Percentiles rank a stretch among this genome's conserved stretches.
Conservation (phyloP, 192 early-diverging fungal species). For the Podila horticola region DNA sequence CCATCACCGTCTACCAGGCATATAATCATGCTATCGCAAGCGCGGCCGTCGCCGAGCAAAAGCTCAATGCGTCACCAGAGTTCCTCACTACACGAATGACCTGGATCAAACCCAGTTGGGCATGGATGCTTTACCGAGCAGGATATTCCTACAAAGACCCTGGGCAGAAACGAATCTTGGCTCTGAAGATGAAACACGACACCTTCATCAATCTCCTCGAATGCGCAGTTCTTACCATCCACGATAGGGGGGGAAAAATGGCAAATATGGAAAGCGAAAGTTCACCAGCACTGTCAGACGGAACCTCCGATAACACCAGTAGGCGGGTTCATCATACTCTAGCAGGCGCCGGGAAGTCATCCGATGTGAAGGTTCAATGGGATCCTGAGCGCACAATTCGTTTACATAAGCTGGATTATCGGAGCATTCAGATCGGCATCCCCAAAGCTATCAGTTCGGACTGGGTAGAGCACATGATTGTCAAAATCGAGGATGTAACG, state of each 20-base stretch:
- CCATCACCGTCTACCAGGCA: conserved; percentile 58
- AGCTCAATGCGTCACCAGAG: conserved; percentile 40
- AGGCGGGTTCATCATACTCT: conserved; percentile 7
- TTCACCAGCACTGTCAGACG: conserved; percentile 17
- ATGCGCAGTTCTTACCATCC: conserved; percentile 6
- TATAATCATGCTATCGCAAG: conserved; percentile 44
- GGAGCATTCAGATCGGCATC: conserved; percentile 58
- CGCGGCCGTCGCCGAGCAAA: conserved; percentile 50
- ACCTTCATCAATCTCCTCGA: conserved; percentile 18
- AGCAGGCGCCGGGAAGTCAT: conserved; percentile 16
- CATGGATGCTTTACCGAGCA: conserved; percentile 62
- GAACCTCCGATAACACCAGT: conserved; percentile 20
- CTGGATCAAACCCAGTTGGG: conserved; percentile 61
- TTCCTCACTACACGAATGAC: conserved; percentile 56
- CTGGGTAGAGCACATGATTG: conserved; percentile 31
- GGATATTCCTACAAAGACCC: conserved; percentile 56
- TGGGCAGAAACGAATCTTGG: conserved; percentile 43
- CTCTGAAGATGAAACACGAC: conserved; percentile 14
- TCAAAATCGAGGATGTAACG: conserved; percentile 58
- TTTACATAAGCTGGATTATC: conserved; percentile 32
- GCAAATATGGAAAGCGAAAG: conserved; percentile 26
- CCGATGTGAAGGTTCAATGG: conserved; percentile 56
- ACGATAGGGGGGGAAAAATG: conserved; percentile 44
- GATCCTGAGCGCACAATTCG: conserved; percentile 56
- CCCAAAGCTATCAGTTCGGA: conserved; percentile 21